Base-by-base conservation (phyloP, 305 asterid genomes). In the Fraxinus sp. region DNA sequence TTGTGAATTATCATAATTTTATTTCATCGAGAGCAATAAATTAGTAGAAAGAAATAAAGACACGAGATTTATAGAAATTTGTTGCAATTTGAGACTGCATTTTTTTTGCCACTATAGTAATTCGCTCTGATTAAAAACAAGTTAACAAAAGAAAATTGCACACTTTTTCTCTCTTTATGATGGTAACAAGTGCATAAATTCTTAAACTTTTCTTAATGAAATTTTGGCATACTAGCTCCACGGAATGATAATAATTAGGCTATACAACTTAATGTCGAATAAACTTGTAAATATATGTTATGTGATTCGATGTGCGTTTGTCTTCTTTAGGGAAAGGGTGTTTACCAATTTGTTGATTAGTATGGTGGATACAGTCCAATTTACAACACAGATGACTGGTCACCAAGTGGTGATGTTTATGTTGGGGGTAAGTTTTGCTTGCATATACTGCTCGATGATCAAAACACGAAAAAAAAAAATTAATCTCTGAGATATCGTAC, bases 351-450 rank as follows among this genome's bases (percentile, higher is more conserved):
- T 77, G 93, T 91, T 11, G 99, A 95, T 94, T 93, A 93, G 82
- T 95, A 95, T 41, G 99, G 99, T 80, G 98, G 98, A 90, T 95
- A 95, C 95, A 95, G 99, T 78, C 99, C 97, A 14, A 94, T 95
- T 87, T 95, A 83, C 90, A 20, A 93, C 88, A 79, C 82, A 75
- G 68, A 84, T 0, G 98, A 94, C 0, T 94, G 95, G 97, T 83
- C 98, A 62, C 96, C 98, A 22, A 86, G 77, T 18, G 99, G 98
- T 49, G 98, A 92, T 78, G 97, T 93, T 57, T 94, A 95, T 52
- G 97, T 77, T 68, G 97, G 99, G 14, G 98, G 97, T 90, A 86
- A 81, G 79, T 20, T 26, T 3, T 37, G 11, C 33, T 7, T 20
- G 13, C 28, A 0, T 6, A n/a, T 20, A 7, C 8, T 57, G 41